Evolutionary conservation across 306 rosid species (phyloP), one percentile per base, ranked within the genome.

Genomic region (Senna siamea): DNA sequence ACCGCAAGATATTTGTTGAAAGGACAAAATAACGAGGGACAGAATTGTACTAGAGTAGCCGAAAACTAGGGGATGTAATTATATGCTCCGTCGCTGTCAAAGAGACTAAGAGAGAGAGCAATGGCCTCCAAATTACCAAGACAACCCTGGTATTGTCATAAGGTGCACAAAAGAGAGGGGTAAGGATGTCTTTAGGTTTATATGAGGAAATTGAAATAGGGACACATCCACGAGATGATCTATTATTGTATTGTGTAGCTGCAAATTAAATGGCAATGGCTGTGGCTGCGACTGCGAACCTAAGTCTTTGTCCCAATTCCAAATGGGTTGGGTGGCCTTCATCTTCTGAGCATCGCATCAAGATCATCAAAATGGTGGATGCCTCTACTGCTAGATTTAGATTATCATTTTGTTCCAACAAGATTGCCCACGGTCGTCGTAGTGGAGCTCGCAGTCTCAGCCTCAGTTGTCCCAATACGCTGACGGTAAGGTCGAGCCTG

Each of bases 401-500:
- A 43, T 35, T 59, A 37, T 18, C 76, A 26, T 53, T 60, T 1
- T 19, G 55, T 41, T 70, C 70, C 51, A 70, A 12, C 44, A 62
- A 74, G 81, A 81, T 46, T 65, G 30, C 56, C 35, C 56, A 66
- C 38, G 17, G 9, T 44, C 12, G 28, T 55, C 41, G 41, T 14
- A 32, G 37, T 32, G 5, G 2, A 2, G 8, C 7, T 4, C 8
- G 6, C 40, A 37, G 51, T 34, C 41, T 61, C 22, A 34, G 34
- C 34, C 57, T 51, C 35, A 62, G 12, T 57, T 14, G 76, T 22
- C 44, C 53, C 12, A 7, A 7, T 46, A 68, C 62, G 6, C 28
- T 72, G 20, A 73, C 67, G 9, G 90, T 92, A 5, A 79, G 89
- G 69, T 87, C 90, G 4, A 85, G 89, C 89, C 85, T 91, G 86